phyloP scores from a whole-genome alignment of 2,329 filamentous ascomycete genomes.

The Ophiocordyceps polyrhachis-furcata region DNA sequence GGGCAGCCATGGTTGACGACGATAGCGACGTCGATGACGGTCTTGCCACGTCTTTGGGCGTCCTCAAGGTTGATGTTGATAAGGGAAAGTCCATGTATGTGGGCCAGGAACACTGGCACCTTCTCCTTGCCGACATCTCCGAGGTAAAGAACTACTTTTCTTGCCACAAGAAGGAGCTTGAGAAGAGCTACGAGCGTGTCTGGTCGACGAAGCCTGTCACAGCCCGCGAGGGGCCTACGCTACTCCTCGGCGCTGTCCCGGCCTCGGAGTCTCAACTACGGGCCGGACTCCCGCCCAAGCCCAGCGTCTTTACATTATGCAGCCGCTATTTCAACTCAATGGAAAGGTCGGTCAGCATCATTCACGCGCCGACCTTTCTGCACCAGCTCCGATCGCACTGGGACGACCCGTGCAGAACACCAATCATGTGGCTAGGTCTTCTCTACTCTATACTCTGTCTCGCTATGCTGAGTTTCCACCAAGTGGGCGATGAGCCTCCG shows the following conservation, averaged over 20 bases:
- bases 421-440: conserved; percentile 61
- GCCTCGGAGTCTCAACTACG: conserved; percentile 62
- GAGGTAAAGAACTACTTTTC: conserved; percentile 88
- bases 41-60: conserved; percentile 54
- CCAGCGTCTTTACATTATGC: conserved; percentile 68
- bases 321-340: conserved; percentile 80
- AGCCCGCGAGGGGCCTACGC: conserved; percentile 48
- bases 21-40: conserved; percentile 54
- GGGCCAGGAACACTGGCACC: conserved; percentile 70
- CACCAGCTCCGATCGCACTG: conserved; percentile 48
- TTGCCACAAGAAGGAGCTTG: conserved; percentile 73
- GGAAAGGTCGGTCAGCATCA: conserved; percentile 50
- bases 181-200: conserved; percentile 62
- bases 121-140: conserved; percentile 61
- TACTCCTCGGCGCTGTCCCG: conserved; percentile 58
- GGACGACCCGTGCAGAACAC: conserved; percentile 53
- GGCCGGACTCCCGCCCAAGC: conserved; percentile 60
- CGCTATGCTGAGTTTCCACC: conserved; percentile 61
- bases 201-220: conserved; percentile 44
- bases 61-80: conserved; percentile 62
- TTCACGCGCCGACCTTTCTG: conserved; percentile 74
- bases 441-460: conserved; percentile 61
- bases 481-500: conserved; percentile 60
- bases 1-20: conserved; percentile 36
- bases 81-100: conserved; percentile 66